A percentile compares a stretch with the other conserved stretches of the same genome.
Evolutionary conservation across 305 asterid genomes (phyloP).

Genomic region (Fraxinus paxiana): DNA sequence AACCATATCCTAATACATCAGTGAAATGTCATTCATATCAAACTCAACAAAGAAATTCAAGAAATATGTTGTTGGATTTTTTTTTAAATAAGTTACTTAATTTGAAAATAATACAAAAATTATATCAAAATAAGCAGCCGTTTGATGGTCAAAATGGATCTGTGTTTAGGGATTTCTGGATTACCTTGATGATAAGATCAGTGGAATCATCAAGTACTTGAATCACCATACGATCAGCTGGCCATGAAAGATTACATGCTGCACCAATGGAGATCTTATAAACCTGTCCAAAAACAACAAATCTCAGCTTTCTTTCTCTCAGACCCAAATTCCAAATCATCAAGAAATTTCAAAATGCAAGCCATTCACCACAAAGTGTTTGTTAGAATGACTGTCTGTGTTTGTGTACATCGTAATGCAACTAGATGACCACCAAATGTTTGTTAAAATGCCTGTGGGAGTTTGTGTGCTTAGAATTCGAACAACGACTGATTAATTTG

Average conservation of each 20-base stretch:
- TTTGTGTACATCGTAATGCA: not conserved
- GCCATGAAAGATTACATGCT: constrained; percentile 81
- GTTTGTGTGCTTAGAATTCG: not conserved
- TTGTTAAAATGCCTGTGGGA: not conserved
- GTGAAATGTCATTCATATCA: constrained; percentile 6
- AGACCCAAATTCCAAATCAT: not conserved
- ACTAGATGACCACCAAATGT: not conserved
- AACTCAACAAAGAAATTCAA: not conserved
- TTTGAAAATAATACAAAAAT: not conserved
- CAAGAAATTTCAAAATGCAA: not conserved
- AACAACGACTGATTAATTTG: not conserved
- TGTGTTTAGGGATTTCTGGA: not conserved
- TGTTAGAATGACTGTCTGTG: not conserved
- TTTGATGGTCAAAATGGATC: not conserved
- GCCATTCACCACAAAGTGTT: not conserved
- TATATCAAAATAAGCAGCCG: not conserved
- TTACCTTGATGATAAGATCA: constrained; percentile 60
- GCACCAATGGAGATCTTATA: constrained; percentile 83
- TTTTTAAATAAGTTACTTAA: not conserved
- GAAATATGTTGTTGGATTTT: not conserved
- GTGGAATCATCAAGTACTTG: constrained; percentile 82
- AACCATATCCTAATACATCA: constrained; percentile 54
- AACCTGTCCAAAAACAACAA: constrained; percentile 38
- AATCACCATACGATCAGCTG: constrained; percentile 69
- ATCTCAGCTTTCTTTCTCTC: not conserved